Evolutionary conservation across 2,329 filamentous ascomycete species (phyloP).

Genomic region (Drechmeria coniospora): DNA sequence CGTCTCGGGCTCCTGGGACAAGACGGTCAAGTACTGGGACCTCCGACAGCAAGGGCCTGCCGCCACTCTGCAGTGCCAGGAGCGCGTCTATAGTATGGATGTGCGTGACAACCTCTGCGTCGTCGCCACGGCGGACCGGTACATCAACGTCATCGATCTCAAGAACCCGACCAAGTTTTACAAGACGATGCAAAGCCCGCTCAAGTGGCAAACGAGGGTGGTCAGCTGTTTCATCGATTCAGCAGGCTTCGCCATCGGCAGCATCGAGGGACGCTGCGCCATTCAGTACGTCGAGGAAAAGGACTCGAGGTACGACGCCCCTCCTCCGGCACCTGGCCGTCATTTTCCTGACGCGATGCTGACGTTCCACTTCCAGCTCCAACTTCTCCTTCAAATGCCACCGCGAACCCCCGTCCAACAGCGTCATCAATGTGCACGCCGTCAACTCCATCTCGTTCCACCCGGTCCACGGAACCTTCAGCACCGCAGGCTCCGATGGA

Average conservation of each 20-base stretch:
- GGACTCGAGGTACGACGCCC: slow-evolving; percentile 47
- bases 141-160: slow-evolving; percentile 90
- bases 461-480: slow-evolving; percentile 93
- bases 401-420: slow-evolving; percentile 61
- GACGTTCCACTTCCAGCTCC: slow-evolving; percentile 37
- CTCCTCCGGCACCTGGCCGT: neutral
- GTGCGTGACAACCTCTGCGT: slow-evolving; percentile 79
- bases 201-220: slow-evolving; percentile 96
- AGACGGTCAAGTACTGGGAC: slow-evolving; percentile 84
- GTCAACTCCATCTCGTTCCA: slow-evolving; percentile 98
- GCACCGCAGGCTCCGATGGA: slow-evolving; percentile 85
- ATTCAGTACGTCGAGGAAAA: slow-evolving; percentile 99
- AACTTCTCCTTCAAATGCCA: slow-evolving; percentile 99
- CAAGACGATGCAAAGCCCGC: slow-evolving; percentile 87
- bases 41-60: slow-evolving; percentile 50
- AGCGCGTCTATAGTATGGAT: slow-evolving; percentile 83
- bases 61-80: slow-evolving; percentile 51
- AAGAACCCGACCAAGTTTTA: slow-evolving; percentile 80
- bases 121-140: slow-evolving; percentile 82
- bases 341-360: neutral
- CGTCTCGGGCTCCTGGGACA: slow-evolving; percentile 86
- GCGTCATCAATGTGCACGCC: slow-evolving; percentile 76
- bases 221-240: slow-evolving; percentile 91
- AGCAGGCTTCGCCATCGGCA: slow-evolving; percentile 84
- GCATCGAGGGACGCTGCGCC: slow-evolving; percentile 90